Percentiles rank a stretch among this genome's conserved stretches.
Conservation (phyloP, 768 basidiomycete species). For the Xerocomellus amylosporus region DNA sequence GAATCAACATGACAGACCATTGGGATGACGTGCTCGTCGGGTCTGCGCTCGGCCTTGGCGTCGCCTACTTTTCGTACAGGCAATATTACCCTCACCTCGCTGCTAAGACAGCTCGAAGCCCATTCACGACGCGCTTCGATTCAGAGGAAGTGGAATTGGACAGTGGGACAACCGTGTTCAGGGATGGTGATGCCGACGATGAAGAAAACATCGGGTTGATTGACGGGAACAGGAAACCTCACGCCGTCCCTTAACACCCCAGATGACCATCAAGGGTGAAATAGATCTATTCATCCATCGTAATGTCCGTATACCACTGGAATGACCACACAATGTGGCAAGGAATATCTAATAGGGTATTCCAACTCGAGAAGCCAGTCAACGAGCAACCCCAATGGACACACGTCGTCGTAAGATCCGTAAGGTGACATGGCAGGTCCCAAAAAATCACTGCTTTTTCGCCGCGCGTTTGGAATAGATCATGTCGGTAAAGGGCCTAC, state of each 20-base stretch:
- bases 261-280: not conserved
- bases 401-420: not conserved
- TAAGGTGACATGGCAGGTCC: not conserved
- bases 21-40: constrained; percentile 90
- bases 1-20: constrained; percentile 56
- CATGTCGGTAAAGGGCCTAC: constrained; percentile 77
- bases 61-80: constrained; percentile 75
- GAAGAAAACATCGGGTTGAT: constrained; percentile 22
- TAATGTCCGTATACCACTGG: not conserved
- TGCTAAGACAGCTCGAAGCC: constrained; percentile 56
- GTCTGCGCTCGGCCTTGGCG: constrained; percentile 63
- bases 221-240: constrained; percentile 14
- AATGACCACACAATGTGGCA: not conserved
- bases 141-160: constrained; percentile 11
- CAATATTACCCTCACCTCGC: constrained; percentile 74
- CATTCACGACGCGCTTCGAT: constrained; percentile 65
- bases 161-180: not conserved
- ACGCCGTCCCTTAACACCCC: not conserved
- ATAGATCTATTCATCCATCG: not conserved
- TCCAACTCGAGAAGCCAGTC: not conserved
- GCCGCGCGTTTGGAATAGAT: constrained; percentile 60
- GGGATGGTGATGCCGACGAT: constrained; percentile 9
- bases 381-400: not conserved
- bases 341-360: not conserved
- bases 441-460: constrained; percentile 18